Conservation (phyloP, 2,329 filamentous ascomycete species). For the Colletotrichum eremochloae region DNA sequence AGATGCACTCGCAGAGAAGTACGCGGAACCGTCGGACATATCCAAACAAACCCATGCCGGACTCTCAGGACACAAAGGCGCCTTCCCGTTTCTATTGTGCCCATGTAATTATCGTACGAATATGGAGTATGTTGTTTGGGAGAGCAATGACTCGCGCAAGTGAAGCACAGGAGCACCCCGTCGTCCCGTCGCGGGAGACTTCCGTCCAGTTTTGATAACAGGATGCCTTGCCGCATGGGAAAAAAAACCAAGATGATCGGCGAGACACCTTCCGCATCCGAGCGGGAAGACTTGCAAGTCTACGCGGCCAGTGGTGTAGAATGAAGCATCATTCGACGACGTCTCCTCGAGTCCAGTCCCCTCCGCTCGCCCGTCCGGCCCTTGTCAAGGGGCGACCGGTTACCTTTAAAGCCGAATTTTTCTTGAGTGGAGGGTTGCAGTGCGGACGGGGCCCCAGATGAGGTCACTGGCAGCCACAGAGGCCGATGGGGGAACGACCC, state of each 20-base stretch:
- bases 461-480: constrained; percentile 22
- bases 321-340: neutral
- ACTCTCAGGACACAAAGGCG: neutral
- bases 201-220: neutral
- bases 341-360: neutral
- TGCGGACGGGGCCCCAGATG: constrained; percentile 14
- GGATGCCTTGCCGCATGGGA: neutral
- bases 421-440: neutral
- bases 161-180: constrained; percentile 7
- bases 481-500: constrained; percentile 3
- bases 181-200: neutral
- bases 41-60: neutral
- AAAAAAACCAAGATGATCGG: neutral
- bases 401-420: constrained; percentile 14
- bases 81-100: neutral
- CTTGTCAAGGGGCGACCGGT: constrained; percentile 32
- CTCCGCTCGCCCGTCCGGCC: neutral
- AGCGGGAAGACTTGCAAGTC: neutral
- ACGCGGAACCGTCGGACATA: neutral
- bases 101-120: neutral
- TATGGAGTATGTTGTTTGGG: neutral
- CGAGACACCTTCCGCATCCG: neutral
- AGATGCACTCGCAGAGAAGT: neutral
- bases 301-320: neutral
- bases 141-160: constrained; percentile 16